Base-by-base conservation (phyloP, 1,284 basidiomycete species). In the Trametes sp. region DNA sequence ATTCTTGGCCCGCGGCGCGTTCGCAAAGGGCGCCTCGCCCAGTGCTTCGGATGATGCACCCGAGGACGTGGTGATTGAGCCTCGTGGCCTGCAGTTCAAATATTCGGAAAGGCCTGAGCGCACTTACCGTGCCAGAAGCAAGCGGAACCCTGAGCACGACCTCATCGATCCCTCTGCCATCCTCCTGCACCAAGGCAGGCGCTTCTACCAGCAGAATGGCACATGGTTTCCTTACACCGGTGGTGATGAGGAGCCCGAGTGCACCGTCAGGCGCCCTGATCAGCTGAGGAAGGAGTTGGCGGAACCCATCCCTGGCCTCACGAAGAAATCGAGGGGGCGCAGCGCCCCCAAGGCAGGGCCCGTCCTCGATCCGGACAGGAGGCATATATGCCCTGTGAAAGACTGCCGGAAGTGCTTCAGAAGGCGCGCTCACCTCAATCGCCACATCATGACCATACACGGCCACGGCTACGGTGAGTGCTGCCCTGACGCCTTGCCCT, bases 381-480 rank as follows among this genome's bases (percentile, higher is more conserved):
- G 78, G 69, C 88, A 90, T 69, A 76, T 86, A 2, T 92, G 90
- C 74, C 82, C 82, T 59, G 88, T 90, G 14, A 80, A 85, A 55
- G 86, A 82, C 1, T 92, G 90, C 72, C 85, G 84, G 28, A 92
- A 92, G 73, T 86, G 85, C 60, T 94, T 94, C 75, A 83, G 82
- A 66, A 84, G 92, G 36, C 85, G 87, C 9, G 90, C 93, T 68
- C 92, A 94, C 74, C 81, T 94, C 61, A 92, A 92, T 76, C 81
- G 92, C 42, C 92, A 94, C 73, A 86, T 93, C 65, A 78, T 86
- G 53, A 87, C 85, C 54, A 88, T 94, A 57, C 92, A 94, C 69
- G 90, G 89, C 0, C 82, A 91, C 71, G 89, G 92, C 19, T 19
- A 31, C 5, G 28, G 38, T 29, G n/a, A 41, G 38, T 41, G 38